Conservation (phyloP, 768 basidiomycete genomes). For the Podaxis mareebaensis region DNA sequence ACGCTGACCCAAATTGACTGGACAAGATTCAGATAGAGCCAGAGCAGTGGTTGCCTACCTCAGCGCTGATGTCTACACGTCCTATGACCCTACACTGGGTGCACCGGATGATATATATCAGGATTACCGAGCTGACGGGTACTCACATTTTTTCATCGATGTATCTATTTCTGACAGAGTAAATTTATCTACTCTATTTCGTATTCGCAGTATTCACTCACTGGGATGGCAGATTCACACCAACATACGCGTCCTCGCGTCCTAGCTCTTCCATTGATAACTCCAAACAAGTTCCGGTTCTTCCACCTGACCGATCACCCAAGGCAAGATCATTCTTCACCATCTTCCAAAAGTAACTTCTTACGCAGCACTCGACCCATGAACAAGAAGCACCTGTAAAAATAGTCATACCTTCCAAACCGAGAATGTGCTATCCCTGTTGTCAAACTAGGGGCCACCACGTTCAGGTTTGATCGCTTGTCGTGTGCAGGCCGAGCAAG, state of each 20-base stretch:
- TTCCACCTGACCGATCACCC: not conserved
- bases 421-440: not conserved
- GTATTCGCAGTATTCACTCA: not conserved
- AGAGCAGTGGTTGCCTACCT: not conserved
- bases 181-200: not conserved
- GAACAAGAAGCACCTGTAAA: not conserved
- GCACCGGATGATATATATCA: not conserved
- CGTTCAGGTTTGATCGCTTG: not conserved
- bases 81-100: not conserved
- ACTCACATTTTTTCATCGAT: not conserved
- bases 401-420: slow-evolving; percentile 2
- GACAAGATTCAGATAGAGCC: not conserved
- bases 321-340: not conserved
- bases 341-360: not conserved
- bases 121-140: not conserved
- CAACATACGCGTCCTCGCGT: not conserved
- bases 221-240: not conserved
- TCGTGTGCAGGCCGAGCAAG: not conserved
- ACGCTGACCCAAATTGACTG: not conserved
- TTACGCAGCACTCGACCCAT: no score
- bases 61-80: not conserved
- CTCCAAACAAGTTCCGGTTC: not conserved
- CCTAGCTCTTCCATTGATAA: not conserved
- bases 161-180: not conserved
- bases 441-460: slow-evolving; percentile 1